A percentile compares a stretch with the other conserved stretches of the same genome.
These are phyloP conservation scores for Capsicum rhomboideum DNA, from an alignment of 257 asterid genomes.

Conservation along the genomic window DNA sequence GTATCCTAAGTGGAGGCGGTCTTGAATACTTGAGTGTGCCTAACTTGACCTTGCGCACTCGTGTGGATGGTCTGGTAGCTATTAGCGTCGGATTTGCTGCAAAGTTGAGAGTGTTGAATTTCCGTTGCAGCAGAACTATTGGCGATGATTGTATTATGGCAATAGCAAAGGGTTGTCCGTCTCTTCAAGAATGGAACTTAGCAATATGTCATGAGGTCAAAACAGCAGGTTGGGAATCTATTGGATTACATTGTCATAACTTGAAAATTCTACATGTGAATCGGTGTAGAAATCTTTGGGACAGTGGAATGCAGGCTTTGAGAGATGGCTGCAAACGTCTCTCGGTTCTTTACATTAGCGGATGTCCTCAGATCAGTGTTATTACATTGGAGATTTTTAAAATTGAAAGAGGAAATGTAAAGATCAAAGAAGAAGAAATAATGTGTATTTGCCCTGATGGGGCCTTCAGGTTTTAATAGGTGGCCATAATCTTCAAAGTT, in stretches of 20 bases:
- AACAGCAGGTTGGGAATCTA: conserved; percentile 46
- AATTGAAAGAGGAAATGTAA: conserved; percentile 40
- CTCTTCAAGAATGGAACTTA: conserved; percentile 64
- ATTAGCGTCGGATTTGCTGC: conserved; percentile 27
- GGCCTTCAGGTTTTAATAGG: conserved; percentile 19
- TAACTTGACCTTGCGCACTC: conserved; percentile 37
- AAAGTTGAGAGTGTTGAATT: conserved; percentile 44
- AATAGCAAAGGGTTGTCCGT: conserved; percentile 50
- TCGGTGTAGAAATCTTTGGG: conserved; percentile 48
- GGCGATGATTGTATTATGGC: conserved; percentile 40
- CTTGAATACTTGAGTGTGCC: conserved; percentile 52
- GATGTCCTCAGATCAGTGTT: conserved; percentile 26
- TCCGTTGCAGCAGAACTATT: conserved; percentile 48
- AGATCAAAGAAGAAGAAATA: conserved; percentile 41
- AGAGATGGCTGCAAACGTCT: conserved; percentile 51
- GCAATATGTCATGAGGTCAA: conserved; percentile 51
- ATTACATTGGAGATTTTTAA: conserved; percentile 39
- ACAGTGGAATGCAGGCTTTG: conserved; percentile 47
- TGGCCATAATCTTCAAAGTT: background rate
- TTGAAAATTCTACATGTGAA: conserved; percentile 61
- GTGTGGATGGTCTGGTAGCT: conserved; percentile 28
- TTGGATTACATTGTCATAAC: conserved; percentile 34
- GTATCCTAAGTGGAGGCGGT: conserved; percentile 65
- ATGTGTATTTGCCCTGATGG: conserved; percentile 38
- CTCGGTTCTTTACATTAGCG: conserved; percentile 26